These are phyloP conservation scores for Pseudocercospora macadamiae DNA, from an alignment of 2,329 filamentous ascomycete species.

Conservation along the genomic window DNA sequence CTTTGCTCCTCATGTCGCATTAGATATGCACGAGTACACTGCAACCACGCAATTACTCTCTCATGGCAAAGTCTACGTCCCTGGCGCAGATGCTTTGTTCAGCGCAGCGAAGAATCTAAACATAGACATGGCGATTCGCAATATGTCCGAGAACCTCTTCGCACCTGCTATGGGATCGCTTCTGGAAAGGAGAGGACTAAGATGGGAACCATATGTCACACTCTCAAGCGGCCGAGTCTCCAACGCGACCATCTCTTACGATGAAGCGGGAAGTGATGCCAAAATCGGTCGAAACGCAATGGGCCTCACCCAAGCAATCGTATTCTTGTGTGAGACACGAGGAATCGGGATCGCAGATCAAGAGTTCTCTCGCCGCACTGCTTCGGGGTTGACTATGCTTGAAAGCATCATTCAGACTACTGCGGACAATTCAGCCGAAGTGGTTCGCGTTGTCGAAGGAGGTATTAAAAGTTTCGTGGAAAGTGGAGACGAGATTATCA, in stretches of 20 bases:
- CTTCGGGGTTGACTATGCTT: conserved; percentile 39
- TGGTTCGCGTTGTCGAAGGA: conserved; percentile 36
- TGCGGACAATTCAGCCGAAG: conserved; percentile 33
- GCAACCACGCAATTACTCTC: conserved; percentile 25
- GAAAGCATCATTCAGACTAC: conserved; percentile 41
- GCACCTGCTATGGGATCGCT: conserved; percentile 38
- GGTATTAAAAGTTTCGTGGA: conserved; percentile 34
- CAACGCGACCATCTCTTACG: conserved; percentile 30
- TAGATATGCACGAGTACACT: conserved; percentile 44
- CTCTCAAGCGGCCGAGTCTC: conserved; percentile 28
- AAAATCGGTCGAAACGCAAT: conserved; percentile 44
- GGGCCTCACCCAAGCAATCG: conserved; percentile 41
- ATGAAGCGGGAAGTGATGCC: conserved; percentile 42
- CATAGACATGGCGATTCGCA: conserved; percentile 39
- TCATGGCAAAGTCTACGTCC: conserved; percentile 37
- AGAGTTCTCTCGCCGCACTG: conserved; percentile 39
- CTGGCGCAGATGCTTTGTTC: conserved; percentile 41
- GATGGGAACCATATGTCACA: conserved; percentile 42
- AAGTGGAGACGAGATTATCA: conserved; percentile 35
- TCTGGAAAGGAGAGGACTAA: conserved; percentile 33
- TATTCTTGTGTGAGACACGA: conserved; percentile 42
- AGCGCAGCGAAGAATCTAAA: conserved; percentile 43
- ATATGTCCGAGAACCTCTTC: conserved; percentile 40
- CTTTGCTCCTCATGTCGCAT: conserved; percentile 40
- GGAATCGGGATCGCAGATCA: conserved; percentile 43